Percentiles rank a stretch among this genome's conserved stretches.
phyloP scores from a whole-genome alignment of 139 green algal species.

The Spirogloea muscicola region DNA sequence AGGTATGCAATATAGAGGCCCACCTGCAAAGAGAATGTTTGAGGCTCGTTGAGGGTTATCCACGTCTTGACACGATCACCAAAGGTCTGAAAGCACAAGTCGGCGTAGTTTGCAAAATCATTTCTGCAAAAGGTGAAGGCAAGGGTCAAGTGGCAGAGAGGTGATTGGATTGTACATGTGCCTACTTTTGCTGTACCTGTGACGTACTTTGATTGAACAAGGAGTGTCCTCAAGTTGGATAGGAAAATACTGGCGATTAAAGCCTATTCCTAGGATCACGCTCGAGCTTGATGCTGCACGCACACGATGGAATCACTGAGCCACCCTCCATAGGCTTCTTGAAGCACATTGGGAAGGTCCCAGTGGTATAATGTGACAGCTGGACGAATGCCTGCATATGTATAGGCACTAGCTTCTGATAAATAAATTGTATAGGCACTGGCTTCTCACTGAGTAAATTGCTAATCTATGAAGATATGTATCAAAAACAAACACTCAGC shows the following conservation, averaged over 20 bases:
- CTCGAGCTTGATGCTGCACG: not conserved
- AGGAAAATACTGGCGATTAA: no score
- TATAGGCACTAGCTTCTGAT: not conserved
- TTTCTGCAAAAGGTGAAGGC: no score
- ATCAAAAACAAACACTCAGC: no score
- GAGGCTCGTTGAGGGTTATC: constrained; percentile 41
- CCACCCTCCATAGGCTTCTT: constrained; percentile 27
- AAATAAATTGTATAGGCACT: no score
- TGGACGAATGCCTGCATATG: constrained; percentile 20
- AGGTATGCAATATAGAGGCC: no score
- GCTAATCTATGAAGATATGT: not conserved
- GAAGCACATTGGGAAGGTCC: constrained; percentile 25
- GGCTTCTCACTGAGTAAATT: not conserved
- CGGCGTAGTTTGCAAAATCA: constrained; percentile 32
- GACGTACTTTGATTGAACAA: no score
- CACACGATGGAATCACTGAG: constrained; percentile 6
- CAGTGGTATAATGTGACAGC: constrained; percentile 37
- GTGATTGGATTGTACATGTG: no score
- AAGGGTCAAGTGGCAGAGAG: no score
- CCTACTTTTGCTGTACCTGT: no score
- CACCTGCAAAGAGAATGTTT: no score
- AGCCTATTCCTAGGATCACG: no score
- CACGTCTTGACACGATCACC: constrained; percentile 39
- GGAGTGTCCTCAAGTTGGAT: no score
- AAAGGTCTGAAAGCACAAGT: constrained; percentile 28